Conservation (phyloP, 768 basidiomycete species). For the Leccinum sublutescens region DNA sequence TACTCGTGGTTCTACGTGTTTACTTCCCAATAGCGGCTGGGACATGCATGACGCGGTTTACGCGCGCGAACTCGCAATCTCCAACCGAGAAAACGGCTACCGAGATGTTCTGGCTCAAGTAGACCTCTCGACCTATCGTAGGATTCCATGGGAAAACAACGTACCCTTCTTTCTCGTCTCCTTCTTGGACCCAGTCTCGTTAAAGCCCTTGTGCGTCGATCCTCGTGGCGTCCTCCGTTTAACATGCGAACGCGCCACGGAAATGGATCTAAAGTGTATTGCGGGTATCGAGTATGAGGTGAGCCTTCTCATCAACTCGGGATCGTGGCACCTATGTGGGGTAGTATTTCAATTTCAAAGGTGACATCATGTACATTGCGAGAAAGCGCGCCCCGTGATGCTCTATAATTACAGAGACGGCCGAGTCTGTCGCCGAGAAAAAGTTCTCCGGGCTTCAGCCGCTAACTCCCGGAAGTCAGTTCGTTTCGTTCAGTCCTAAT, state of each 20-base stretch:
- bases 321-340: conserved; percentile 4
- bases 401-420: conserved; percentile 60
- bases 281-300: conserved; percentile 97
- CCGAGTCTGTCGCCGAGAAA: conserved; percentile 73
- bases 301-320: conserved; percentile 8
- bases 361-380: conserved; percentile 34
- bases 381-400: background rate
- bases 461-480: conserved; percentile 90
- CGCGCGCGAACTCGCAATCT: conserved; percentile 81
- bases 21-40: conserved; percentile 61
- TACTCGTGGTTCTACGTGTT: conserved; percentile 2
- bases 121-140: conserved; percentile 83
- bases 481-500: background rate
- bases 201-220: conserved; percentile 73
- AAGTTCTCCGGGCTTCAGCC: conserved; percentile 71
- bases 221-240: conserved; percentile 79
- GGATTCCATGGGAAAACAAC: conserved; percentile 89
- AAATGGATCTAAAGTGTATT: conserved; percentile 57
- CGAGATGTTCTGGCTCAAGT: conserved; percentile 83
- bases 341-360: conserved; percentile 91
- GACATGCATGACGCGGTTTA: conserved; percentile 90
- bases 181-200: conserved; percentile 86
- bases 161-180: conserved; percentile 93
- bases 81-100: conserved; percentile 91
- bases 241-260: conserved; percentile 49